Evolutionary conservation across 331 rosid species (phyloP).

Genomic region (Acacia pycnantha): DNA sequence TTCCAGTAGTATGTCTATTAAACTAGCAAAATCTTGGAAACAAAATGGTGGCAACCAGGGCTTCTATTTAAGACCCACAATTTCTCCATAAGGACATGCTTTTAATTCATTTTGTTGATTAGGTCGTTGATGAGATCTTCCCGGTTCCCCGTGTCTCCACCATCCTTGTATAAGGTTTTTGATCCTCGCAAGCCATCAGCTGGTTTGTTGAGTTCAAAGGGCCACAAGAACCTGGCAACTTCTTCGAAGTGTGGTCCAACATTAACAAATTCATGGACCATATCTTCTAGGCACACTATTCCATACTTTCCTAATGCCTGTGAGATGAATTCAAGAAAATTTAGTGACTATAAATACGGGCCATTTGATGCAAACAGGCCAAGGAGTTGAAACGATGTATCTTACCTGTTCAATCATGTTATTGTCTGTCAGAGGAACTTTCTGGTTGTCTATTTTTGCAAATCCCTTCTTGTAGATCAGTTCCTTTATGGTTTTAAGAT

Average conservation of each 20-base stretch:
- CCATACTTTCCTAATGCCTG: conserved; percentile 73
- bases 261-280: conserved; percentile 72
- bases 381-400: background rate
- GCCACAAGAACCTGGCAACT: conserved; percentile 68
- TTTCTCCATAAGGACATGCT: background rate
- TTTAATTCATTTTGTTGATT: conserved; percentile 71
- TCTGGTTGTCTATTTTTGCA: conserved; percentile 55
- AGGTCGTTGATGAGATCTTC: conserved; percentile 76
- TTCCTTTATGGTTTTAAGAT: conserved; percentile 73
- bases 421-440: conserved; percentile 89
- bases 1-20: background rate
- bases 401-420: conserved; percentile 76
- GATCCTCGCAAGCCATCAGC: conserved; percentile 59
- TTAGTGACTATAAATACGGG: background rate
- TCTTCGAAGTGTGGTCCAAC: conserved; percentile 83
- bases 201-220: conserved; percentile 75
- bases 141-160: conserved; percentile 85
- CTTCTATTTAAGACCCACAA: background rate
- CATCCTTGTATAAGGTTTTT: conserved; percentile 55
- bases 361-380: background rate
- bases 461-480: conserved; percentile 75
- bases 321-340: conserved; percentile 1
- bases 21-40: background rate
- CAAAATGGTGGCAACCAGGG: background rate
- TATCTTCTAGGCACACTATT: conserved; percentile 78